Percentiles rank a stretch among this genome's conserved stretches.
Evolutionary conservation across 2,329 filamentous ascomycete genomes (phyloP).

Genomic region (Calycina herbarum): DNA sequence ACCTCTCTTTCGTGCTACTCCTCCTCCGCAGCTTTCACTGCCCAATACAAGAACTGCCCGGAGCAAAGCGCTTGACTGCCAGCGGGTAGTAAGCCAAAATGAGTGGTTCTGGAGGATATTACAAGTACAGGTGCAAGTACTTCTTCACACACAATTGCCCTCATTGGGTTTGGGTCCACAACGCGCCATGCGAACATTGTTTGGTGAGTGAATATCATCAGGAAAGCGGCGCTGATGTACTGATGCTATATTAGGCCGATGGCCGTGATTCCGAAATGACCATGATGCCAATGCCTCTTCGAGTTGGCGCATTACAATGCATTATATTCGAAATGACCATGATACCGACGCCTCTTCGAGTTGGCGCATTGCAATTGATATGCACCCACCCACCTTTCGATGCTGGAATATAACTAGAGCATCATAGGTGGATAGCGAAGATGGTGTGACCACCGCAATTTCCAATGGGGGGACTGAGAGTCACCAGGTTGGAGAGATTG

Average conservation of each 20-base stretch:
- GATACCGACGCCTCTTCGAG: too few relatives aligned
- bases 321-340: too few relatives aligned
- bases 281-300: neutral
- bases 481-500: neutral
- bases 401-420: neutral
- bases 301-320: too few relatives aligned
- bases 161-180: conserved; percentile 57
- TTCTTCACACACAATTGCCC: conserved; percentile 52
- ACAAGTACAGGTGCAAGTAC: conserved; percentile 57
- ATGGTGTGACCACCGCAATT: neutral
- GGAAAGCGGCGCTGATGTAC: neutral
- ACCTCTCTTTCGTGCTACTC: too few relatives aligned
- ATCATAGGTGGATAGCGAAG: neutral
- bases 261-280: neutral
- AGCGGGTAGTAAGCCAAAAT: conserved; percentile 36
- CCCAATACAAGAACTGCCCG: conserved; percentile 14
- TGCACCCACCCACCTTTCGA: neutral
- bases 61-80: conserved; percentile 34
- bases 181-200: conserved; percentile 50
- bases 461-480: neutral
- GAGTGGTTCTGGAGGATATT: conserved; percentile 40
- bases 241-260: conserved; percentile 10
- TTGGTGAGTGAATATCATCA: conserved; percentile 43
- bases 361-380: too few relatives aligned
- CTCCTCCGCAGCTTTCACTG: too few relatives aligned